Evolutionary conservation across 2,329 filamentous ascomycete species (phyloP).

Genomic region (Lachnellula hyalina): DNA sequence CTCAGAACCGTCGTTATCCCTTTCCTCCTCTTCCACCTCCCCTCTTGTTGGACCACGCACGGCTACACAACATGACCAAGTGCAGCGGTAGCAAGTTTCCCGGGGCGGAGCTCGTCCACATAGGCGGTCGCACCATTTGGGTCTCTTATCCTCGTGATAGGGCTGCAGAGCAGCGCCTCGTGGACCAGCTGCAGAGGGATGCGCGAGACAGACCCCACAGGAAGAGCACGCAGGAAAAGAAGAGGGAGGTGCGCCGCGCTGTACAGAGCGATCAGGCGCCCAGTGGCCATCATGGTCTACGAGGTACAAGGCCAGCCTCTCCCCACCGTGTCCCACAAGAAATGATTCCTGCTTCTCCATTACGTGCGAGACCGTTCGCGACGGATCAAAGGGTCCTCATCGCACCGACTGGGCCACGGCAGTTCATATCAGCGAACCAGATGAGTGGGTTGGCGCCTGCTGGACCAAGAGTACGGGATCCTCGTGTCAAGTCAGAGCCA

Average conservation of each 20-base stretch:
- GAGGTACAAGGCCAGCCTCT: too few species aligned
- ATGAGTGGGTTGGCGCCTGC: too few species aligned
- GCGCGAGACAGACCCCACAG: not conserved
- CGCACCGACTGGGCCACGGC: not conserved
- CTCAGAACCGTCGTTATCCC: not conserved
- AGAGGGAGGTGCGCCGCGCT: not conserved
- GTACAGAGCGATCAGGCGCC: not conserved
- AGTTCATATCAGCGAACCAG: too few species aligned
- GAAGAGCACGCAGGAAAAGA: not conserved
- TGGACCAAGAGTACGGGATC: too few species aligned
- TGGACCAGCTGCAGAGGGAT: not conserved
- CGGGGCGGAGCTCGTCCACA: not conserved
- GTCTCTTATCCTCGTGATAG: not conserved
- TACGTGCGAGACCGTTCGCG: not conserved
- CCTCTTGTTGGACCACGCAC: not conserved
- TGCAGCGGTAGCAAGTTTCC: not conserved
- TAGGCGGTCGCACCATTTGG: not conserved
- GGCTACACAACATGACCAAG: not conserved
- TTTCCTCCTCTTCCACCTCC: not conserved
- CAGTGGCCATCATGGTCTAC: not conserved
- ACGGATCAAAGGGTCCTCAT: not conserved
- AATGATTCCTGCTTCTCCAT: too few species aligned
- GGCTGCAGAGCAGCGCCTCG: not conserved
- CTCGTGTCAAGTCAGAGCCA: too few species aligned
- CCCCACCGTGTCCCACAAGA: too few species aligned